phyloP scores from a whole-genome alignment of 257 asterid species.

The Primulina tabacum region DNA sequence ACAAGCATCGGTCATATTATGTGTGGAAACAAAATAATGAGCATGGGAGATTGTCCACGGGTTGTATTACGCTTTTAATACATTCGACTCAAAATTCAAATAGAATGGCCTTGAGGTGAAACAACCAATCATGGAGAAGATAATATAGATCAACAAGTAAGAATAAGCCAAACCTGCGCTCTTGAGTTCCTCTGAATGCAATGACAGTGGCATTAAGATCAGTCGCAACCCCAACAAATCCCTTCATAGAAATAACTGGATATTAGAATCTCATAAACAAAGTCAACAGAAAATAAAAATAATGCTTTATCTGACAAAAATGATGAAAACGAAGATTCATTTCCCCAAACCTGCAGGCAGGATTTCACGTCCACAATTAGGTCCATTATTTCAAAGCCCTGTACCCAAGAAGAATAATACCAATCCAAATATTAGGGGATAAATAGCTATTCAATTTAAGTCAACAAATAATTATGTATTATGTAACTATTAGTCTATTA shows the following conservation, averaged over 20 bases:
- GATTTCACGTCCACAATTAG: constrained; percentile 76
- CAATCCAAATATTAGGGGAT: constrained; percentile 23
- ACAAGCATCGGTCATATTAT: background rate
- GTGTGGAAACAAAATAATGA: constrained; percentile 18
- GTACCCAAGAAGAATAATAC: constrained; percentile 28
- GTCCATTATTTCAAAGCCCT: constrained; percentile 94
- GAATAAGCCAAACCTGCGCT: constrained; percentile 51
- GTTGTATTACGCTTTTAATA: background rate
- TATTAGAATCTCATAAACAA: constrained; percentile 12
- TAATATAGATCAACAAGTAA: constrained; percentile 22
- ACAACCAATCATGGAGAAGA: constrained; percentile 18
- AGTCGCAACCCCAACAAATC: constrained; percentile 81
- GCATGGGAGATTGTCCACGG: constrained; percentile 5
- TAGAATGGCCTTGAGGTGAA: constrained; percentile 5
- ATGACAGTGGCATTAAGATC: constrained; percentile 78
- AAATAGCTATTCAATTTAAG: constrained; percentile 2
- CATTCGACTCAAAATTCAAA: constrained; percentile 18
- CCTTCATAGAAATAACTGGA: constrained; percentile 43
- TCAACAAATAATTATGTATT: constrained; percentile 1
- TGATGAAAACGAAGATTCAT: background rate
- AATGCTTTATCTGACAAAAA: background rate
- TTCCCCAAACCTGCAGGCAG: constrained; percentile 77
- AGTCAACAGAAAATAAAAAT: constrained; percentile 12
- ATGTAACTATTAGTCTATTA: constrained; percentile 3
- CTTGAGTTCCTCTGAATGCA: constrained; percentile 98